Evolutionary conservation across 495 filamentous ascomycete genomes (phyloP).

Genomic region (Polyplosphaeria fusca): DNA sequence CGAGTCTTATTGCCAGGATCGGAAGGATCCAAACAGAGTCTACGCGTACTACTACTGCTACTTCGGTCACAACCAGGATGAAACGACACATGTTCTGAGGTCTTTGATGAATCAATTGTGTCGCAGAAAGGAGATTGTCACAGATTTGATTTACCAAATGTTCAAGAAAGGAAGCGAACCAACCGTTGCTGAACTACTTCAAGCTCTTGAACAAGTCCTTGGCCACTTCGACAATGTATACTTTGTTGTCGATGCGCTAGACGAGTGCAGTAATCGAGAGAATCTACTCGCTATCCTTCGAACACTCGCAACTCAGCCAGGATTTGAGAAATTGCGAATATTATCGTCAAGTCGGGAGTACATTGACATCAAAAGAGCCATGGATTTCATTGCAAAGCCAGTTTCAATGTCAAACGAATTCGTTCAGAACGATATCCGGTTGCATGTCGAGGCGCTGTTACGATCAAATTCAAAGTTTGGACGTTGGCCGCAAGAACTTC

Average conservation of each 20-base stretch:
- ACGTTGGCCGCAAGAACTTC: background rate
- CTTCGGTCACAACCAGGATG: background rate
- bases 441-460: background rate
- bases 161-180: background rate
- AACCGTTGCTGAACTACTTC: background rate
- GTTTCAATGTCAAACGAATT: background rate
- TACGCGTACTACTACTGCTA: background rate
- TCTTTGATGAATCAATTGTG: background rate
- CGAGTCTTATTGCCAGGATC: background rate
- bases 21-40: background rate
- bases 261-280: background rate
- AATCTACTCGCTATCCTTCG: background rate
- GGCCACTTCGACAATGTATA: background rate
- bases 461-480: background rate
- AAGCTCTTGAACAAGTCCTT: background rate
- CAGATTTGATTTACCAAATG: background rate
- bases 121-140: background rate
- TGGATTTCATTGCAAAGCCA: background rate
- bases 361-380: background rate
- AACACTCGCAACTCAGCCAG: background rate
- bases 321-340: background rate
- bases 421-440: background rate
- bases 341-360: background rate
- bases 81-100: background rate
- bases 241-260: background rate